Evolutionary conservation across 2,329 filamentous ascomycete species (phyloP).

Genomic region (Monosporascus sp.): DNA sequence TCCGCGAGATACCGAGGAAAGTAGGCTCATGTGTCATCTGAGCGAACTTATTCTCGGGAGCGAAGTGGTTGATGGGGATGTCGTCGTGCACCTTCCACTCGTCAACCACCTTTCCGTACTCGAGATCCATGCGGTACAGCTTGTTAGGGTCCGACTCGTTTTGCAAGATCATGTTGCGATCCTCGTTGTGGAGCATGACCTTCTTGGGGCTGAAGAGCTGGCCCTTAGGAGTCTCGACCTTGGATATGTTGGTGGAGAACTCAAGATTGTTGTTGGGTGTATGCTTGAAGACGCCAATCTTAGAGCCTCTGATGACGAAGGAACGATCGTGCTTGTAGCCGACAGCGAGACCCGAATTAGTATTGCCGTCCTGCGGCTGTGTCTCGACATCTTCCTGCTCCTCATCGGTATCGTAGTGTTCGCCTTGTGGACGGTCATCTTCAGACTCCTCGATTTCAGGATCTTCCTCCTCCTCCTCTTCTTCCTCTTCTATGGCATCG

Average conservation of each 20-base stretch:
- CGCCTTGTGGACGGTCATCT: conserved; percentile 62
- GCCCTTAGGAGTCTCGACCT: conserved; percentile 83
- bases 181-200: conserved; percentile 91
- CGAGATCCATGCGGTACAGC: conserved; percentile 93
- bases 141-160: conserved; percentile 80
- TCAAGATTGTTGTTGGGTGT: conserved; percentile 87
- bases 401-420: conserved; percentile 64
- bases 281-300: conserved; percentile 99
- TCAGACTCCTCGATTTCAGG: conserved; percentile 52
- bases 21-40: conserved; percentile 96
- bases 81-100: conserved; percentile 99
- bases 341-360: conserved; percentile 91
- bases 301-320: conserved; percentile 93
- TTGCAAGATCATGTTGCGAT: conserved; percentile 84
- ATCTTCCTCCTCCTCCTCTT: conserved; percentile 49
- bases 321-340: conserved; percentile 96
- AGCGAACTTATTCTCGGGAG: conserved; percentile 94
- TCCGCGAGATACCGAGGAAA: conserved; percentile 87
- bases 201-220: conserved; percentile 91
- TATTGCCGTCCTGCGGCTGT: conserved; percentile 67
- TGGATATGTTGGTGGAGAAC: conserved; percentile 95
- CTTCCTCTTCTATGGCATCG: conserved; percentile 55
- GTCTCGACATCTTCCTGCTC: conserved; percentile 72
- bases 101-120: conserved; percentile 95
- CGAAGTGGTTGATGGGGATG: conserved; percentile 86